Percentiles rank a stretch among this genome's conserved stretches.
phyloP scores from a whole-genome alignment of 495 filamentous ascomycete genomes.

The Aspergillus sclerotiicarbonarius region DNA sequence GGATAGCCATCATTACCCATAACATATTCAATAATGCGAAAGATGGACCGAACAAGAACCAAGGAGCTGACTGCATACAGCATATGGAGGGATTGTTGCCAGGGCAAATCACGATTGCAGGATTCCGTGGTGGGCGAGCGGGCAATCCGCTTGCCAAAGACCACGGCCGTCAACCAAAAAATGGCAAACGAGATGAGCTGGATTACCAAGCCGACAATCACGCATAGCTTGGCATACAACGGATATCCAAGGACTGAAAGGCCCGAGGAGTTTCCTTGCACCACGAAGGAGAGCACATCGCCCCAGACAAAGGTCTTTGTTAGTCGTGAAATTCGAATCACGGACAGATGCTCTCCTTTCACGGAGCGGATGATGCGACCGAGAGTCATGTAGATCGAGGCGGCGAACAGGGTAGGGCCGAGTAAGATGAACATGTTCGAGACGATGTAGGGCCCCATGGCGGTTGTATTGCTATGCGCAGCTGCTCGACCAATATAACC shows the following conservation, averaged over 20 bases:
- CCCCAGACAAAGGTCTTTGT: conserved; percentile 31
- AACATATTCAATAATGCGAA: background rate
- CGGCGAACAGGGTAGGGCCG: conserved; percentile 38
- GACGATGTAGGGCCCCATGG: conserved; percentile 16
- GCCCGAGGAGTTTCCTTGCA: conserved; percentile 8
- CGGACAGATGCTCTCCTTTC: conserved; percentile 32
- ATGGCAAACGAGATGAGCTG: background rate
- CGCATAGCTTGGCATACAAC: background rate
- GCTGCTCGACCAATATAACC: background rate
- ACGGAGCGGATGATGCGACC: conserved; percentile 38
- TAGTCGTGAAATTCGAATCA: conserved; percentile 16
- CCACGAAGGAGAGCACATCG: conserved; percentile 27
- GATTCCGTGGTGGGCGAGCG: background rate
- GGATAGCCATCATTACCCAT: background rate
- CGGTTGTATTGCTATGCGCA: background rate
- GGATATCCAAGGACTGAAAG: background rate
- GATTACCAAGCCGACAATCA: background rate
- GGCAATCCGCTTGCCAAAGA: background rate
- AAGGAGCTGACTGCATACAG: background rate
- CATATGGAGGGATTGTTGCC: background rate
- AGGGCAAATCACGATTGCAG: background rate
- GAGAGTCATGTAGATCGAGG: conserved; percentile 52
- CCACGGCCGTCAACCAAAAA: background rate
- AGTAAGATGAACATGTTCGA: conserved; percentile 25
- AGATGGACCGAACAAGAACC: background rate